Evolutionary conservation across 805 yeast genomes (phyloP).

Genomic region (Sugiyamaella lignohabitans): DNA sequence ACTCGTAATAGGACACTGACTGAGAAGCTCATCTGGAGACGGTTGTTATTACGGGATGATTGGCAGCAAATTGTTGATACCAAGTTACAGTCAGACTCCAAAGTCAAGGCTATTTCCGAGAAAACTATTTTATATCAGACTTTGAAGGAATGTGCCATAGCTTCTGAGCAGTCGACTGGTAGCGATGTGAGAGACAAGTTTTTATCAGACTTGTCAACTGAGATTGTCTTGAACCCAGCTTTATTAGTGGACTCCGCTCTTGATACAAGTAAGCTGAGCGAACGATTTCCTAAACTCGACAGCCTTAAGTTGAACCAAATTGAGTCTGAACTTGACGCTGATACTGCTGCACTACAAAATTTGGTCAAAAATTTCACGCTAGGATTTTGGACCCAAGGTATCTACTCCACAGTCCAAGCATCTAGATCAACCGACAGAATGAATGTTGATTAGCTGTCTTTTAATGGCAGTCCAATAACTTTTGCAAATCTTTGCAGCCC

Average conservation of each 20-base stretch:
- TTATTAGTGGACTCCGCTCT: not conserved
- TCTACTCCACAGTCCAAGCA: slow-evolving; percentile 19
- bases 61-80: slow-evolving; percentile 40
- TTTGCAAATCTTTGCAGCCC: no score
- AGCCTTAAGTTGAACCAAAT: not conserved
- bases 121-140: slow-evolving; percentile 28
- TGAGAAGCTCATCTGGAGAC: slow-evolving; percentile 48
- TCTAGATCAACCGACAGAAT: slow-evolving; percentile 2
- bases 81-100: slow-evolving; percentile 39
- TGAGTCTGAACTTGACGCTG: not conserved
- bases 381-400: slow-evolving; percentile 20
- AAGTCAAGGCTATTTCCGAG: slow-evolving; percentile 34
- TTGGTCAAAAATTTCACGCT: not conserved
- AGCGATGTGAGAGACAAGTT: no score
- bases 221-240: not conserved
- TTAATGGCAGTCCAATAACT: no score
- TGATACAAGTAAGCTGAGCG: not conserved
- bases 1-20: slow-evolving; percentile 31
- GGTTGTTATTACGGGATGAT: slow-evolving; percentile 46
- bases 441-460: not conserved
- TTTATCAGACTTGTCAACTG: not conserved
- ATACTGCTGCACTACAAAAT: not conserved
- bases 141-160: not conserved
- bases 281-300: not conserved
- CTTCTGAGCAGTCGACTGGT: no score